These are phyloP conservation scores for Dryas integrifolia DNA, from an alignment of 331 rosid species.

Conservation along the genomic window DNA sequence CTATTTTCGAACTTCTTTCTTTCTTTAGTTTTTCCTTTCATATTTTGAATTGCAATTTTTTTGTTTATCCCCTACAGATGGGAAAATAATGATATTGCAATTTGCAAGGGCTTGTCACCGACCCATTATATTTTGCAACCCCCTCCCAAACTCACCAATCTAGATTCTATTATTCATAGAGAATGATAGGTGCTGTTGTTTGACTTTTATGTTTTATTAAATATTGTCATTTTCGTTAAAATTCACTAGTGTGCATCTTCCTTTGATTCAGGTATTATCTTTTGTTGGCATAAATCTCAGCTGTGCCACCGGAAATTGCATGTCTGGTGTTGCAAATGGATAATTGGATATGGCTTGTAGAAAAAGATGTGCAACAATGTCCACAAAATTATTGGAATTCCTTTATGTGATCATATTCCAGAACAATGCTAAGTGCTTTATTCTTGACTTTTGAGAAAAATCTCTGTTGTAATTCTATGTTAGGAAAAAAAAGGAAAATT, in stretches of 20 bases:
- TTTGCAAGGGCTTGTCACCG: no score
- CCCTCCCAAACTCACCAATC: no score
- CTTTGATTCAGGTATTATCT: constrained; percentile 6
- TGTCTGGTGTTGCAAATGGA: constrained; percentile 14
- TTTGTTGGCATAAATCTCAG: not conserved
- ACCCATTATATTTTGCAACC: no score
- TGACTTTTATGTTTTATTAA: no score
- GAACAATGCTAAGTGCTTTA: not conserved
- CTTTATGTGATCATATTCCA: not conserved
- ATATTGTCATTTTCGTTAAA: not conserved
- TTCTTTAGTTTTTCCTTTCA: not conserved
- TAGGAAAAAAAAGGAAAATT: not conserved
- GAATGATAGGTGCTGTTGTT: not conserved
- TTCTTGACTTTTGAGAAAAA: not conserved
- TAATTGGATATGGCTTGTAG: constrained; percentile 6
- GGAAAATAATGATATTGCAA: no score
- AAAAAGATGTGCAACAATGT: constrained; percentile 5
- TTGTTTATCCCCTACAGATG: not conserved
- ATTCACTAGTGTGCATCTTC: not conserved
- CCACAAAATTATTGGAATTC: not conserved
- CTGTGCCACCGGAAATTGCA: constrained; percentile 11
- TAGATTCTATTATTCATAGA: not conserved
- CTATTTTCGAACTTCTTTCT: no score
- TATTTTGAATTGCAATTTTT: not conserved
- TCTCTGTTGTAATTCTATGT: not conserved